Base-by-base conservation (phyloP, 2,329 filamentous ascomycete species). In the Aspergillus clavatus region DNA sequence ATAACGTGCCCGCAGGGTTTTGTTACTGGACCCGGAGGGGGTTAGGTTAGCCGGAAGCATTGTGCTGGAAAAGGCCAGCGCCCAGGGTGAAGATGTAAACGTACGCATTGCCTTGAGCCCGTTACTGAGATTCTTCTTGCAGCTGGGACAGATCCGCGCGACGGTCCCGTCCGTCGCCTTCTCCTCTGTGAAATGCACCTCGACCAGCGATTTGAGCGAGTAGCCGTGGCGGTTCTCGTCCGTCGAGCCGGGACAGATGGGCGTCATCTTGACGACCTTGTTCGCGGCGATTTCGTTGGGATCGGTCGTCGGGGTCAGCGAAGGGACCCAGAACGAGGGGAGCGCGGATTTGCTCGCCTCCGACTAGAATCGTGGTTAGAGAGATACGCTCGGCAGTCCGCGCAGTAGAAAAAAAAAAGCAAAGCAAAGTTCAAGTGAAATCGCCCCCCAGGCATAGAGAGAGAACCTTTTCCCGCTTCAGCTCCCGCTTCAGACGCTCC, bases 251-350 rank as follows among this genome's bases (percentile, higher is more conserved):
- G 90, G 90, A 57, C 90, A 97, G 2, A 85, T 73, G 0, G 89
- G 88, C 4, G 76, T 74, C 21, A 78, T 70, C 61, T 93, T 94
- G 40, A 71, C 63, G 42, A 81, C 78, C 61, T 81, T 83, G n/a
- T 69, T 69, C 29, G 79, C 70, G 5, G 77, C 69, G 59, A 82
- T 73, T 42, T 82, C 72, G 42, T 76, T 72, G 39, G 74, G 71
- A 38, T 79, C 79, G 28, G 76, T 78, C 0, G 76, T 75, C 1
- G 89, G 89, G 0, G 87, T 94, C 46, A 91, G 79, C 0, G 86
- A 87, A 0, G 89, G 91, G 10, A 91, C 85, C 93, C 91, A 97
- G 70, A 97, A 97, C 0, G 89, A 94, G 0, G 89, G 87, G 0
- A 95, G 71, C 12, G 78, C 77, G 1, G 81, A 78, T 66, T 85